Evolutionary conservation across 1,139 yeast species (phyloP), one percentile per base, ranked within the genome.

Genomic region (Pichia sp.): DNA sequence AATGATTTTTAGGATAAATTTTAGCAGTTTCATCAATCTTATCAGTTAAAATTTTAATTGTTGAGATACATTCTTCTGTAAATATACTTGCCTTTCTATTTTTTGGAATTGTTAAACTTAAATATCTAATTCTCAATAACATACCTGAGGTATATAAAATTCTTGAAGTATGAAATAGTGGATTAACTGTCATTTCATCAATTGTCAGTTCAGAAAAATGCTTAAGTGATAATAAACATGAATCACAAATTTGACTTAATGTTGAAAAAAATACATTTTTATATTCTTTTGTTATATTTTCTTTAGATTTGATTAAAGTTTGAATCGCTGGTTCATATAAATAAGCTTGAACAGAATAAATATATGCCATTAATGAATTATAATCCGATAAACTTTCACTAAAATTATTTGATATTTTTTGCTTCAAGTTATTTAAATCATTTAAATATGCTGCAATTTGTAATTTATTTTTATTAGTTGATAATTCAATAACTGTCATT

Each of bases 291-390:
- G 58, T 55, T 5, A 59, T 40, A 27, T 53, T 50, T 6, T 49
- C 51, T 7, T 57, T 57, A 2, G 58, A 39, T 32, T 50, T 52
- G 4, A 51, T 49, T 9, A 52, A 25, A 30, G 54, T 47, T 34
- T 57, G 60, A 40, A 53, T 47, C 59, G 64, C 36, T 63, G 79
- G 80, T 60, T 83, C 94, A 63, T 84, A 85, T 26, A 87, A 66
- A 60, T 80, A 84, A 0, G 92, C 90, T 56, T 84, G 87, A 11
- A 85, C 81, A 0, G 92, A 76, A 56, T 76, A 77, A 56, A 72
- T 76, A 63, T 75, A 82, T 0, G 83, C 72, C 59, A 75, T 62
- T 37, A 73, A 61, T 8, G 72, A 67, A 53, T 72, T 71, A 42
- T 55, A 59, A 47, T 76, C 71, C 34, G 68, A 66, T 5, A 64